Conservation (phyloP, 1,284 basidiomycete species). For the Apiotrichum sp. region DNA sequence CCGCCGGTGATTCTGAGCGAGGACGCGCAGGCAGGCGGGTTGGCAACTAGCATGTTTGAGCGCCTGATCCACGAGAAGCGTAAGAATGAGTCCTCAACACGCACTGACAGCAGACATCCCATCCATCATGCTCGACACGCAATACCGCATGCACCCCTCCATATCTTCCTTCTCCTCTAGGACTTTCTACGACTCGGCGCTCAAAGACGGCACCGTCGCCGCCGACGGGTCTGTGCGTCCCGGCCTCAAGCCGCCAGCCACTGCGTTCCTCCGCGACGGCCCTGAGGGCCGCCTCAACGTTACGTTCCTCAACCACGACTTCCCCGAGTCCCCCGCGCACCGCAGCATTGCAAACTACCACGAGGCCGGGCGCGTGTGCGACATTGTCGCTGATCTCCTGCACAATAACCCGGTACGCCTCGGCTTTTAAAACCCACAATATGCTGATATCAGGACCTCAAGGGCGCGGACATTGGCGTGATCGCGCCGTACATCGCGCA, state of each 20-base stretch:
- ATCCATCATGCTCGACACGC: slow-evolving; percentile 80
- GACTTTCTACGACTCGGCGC: slow-evolving; percentile 68
- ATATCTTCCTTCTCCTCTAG: slow-evolving; percentile 78
- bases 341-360: slow-evolving; percentile 66
- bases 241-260: slow-evolving; percentile 57
- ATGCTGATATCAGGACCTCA: slow-evolving; percentile 52
- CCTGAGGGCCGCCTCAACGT: slow-evolving; percentile 43
- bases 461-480: slow-evolving; percentile 70
- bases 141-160: slow-evolving; percentile 90
- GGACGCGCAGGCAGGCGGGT: slow-evolving; percentile 63
- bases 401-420: slow-evolving; percentile 60
- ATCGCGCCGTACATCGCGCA: slow-evolving; percentile 83
- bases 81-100: slow-evolving; percentile 44
- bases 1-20: slow-evolving; percentile 76
- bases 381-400: slow-evolving; percentile 70
- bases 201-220: slow-evolving; percentile 68
- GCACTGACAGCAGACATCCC: slow-evolving; percentile 52
- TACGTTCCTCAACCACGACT: slow-evolving; percentile 70
- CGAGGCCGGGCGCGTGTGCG: slow-evolving; percentile 70
- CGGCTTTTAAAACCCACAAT: background rate
- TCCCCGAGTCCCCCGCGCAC: slow-evolving; percentile 59
- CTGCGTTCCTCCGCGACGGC: slow-evolving; percentile 41
- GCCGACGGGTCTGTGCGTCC: slow-evolving; percentile 53
- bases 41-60: slow-evolving; percentile 80
- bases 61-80: slow-evolving; percentile 71